phyloP scores from a whole-genome alignment of 495 filamentous ascomycete species.

The Talaromyces wortmannii region DNA sequence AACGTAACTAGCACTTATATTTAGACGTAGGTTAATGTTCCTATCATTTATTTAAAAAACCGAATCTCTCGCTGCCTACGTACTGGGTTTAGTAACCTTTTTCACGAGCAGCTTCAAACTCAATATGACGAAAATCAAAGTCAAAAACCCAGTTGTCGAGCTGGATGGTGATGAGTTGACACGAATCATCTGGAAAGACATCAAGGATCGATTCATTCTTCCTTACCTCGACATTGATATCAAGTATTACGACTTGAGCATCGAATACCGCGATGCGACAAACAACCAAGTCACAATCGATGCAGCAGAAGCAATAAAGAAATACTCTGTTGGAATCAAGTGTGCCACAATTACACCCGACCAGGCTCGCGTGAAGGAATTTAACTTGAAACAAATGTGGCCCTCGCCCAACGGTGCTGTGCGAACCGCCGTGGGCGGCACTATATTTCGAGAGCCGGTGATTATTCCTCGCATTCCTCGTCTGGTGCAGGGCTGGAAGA shows the following conservation, averaged over 20 bases:
- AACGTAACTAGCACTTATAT: too few relatives aligned
- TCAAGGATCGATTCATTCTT: constrained; percentile 1
- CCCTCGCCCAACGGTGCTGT: constrained; percentile 95
- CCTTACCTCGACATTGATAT: constrained; percentile 86
- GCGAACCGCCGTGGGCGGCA: constrained; percentile 75
- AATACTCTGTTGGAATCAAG: constrained; percentile 96
- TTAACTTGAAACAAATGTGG: constrained; percentile 99
- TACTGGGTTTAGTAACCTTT: too few relatives aligned
- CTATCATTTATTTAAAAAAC: too few relatives aligned
- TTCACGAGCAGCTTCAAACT: neutral
- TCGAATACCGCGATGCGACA: constrained; percentile 85
- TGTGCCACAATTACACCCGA: constrained; percentile 98
- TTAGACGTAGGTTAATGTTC: too few relatives aligned
- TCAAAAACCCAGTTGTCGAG: constrained; percentile 93
- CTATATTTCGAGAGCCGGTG: constrained; percentile 96
- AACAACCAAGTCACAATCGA: constrained; percentile 91
- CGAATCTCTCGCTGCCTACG: too few relatives aligned
- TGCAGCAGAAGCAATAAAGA: constrained; percentile 93
- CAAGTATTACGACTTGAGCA: constrained; percentile 97
- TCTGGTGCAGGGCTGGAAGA: constrained; percentile 90
- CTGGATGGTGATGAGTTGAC: constrained; percentile 84
- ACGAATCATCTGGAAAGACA: constrained; percentile 8
- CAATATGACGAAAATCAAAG: constrained; percentile 68
- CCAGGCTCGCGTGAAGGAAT: constrained; percentile 91
- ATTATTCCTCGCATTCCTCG: constrained; percentile 87